Evolutionary conservation across 1,284 basidiomycete genomes (phyloP), one percentile per base, ranked within the genome.

Genomic region (Cryptococcus depauperatus): DNA sequence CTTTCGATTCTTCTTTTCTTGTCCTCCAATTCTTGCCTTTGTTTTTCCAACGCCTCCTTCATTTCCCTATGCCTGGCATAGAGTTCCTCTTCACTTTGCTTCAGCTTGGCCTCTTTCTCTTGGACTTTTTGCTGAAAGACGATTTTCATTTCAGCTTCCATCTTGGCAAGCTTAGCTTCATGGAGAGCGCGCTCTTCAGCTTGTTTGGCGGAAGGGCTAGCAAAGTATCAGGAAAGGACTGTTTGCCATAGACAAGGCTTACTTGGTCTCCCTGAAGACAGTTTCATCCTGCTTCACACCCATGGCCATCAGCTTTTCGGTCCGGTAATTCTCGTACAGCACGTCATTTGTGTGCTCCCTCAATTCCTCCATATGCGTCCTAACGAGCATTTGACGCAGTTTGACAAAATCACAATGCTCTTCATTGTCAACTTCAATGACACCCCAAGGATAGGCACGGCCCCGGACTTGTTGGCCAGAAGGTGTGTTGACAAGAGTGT

Each of bases 111-210:
- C 70, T 97, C 91, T 77, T 97, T 96, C 73, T 97, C 91, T 69
- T 90, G 87, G 44, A 97, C 91, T 73, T 97, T 97, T 74, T 96
- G 92, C 70, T 92, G 89, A 86, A 97, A 97, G 59, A 97, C 91
- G 85, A 90, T 87, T 79, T 91, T 92, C 90, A 95, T 93, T 78
- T 96, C 91, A 48, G 88, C 85, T 75, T 97, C 91, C 91, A 96
- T 96, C 83, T 96, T 97, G 49, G 86, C 80, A 50, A 97, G 79
- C 72, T 96, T 96, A 57, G 88, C 86, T 74, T 93, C 89, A 71
- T 93, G 89, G 66, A 91, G 73, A 44, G 86, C 77, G 48, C 91
- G 85, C 70, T 97, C 92, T 68, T 97, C 92, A 58, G 91, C 89
- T 76, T 90, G 81, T 71, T 91, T 86, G 52, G 85, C 85, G 46